Conservation (phyloP, 1,139 yeast species). For the Suhomyces anneliseae region DNA sequence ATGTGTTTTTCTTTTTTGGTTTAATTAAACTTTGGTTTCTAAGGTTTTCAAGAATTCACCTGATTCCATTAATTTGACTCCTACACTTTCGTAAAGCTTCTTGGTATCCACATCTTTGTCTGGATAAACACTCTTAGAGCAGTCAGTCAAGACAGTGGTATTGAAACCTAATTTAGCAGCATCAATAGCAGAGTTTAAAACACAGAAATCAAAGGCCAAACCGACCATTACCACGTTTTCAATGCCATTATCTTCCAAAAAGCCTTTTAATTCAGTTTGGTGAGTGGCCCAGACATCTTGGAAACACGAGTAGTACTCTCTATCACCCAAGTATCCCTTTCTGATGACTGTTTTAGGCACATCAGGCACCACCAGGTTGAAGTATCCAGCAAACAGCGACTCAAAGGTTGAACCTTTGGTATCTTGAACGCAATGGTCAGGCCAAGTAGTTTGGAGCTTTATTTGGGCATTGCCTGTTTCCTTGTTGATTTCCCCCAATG, state of each 20-base stretch:
- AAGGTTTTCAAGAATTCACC: background rate
- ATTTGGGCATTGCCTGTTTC: constrained; percentile 25
- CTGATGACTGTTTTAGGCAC: constrained; percentile 47
- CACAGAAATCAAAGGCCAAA: constrained; percentile 85
- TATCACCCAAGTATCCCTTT: constrained; percentile 69
- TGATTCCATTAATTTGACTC: constrained; percentile 22
- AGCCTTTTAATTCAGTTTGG: constrained; percentile 60
- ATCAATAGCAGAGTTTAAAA: constrained; percentile 71
- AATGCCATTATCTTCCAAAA: constrained; percentile 46
- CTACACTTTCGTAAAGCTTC: constrained; percentile 24
- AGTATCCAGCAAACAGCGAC: constrained; percentile 31
- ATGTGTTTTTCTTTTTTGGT: no score
- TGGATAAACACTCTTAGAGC: constrained; percentile 40
- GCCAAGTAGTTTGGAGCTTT: constrained; percentile 66
- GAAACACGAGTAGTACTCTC: constrained; percentile 92
- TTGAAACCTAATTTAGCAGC: constrained; percentile 60
- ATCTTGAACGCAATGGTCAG: constrained; percentile 82
- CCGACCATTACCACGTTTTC: constrained; percentile 75
- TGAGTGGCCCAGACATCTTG: constrained; percentile 74
- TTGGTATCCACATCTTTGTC: constrained; percentile 32
- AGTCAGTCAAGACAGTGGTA: constrained; percentile 59
- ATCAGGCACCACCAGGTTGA: constrained; percentile 21
- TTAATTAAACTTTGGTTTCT: background rate
- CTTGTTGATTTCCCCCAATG: constrained; percentile 36
- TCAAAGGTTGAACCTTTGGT: constrained; percentile 69